Percentiles rank a stretch among this genome's conserved stretches.
These are phyloP conservation scores for Pyrenopolyporus hunteri DNA, from an alignment of 495 filamentous ascomycete species.

Conservation along the genomic window DNA sequence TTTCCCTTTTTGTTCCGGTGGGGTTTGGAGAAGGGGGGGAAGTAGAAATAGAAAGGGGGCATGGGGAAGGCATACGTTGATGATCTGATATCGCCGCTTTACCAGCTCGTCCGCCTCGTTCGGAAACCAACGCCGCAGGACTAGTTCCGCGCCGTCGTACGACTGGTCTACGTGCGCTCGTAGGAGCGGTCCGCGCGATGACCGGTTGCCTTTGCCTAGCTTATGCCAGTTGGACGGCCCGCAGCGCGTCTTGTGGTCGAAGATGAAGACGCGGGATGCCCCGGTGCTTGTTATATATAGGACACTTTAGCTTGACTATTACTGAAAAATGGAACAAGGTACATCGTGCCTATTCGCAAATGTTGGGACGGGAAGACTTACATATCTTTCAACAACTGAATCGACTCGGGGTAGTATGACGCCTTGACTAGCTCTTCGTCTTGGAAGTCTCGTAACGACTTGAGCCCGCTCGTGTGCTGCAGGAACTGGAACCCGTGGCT, in stretches of 20 bases:
- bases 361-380: slow-evolving; percentile 46
- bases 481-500: slow-evolving; percentile 49
- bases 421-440: slow-evolving; percentile 65
- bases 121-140: slow-evolving; percentile 64
- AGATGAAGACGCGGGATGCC: slow-evolving; percentile 67
- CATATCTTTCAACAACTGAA: slow-evolving; percentile 65
- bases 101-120: slow-evolving; percentile 62
- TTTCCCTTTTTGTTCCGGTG: background rate
- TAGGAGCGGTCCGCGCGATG: slow-evolving; percentile 65
- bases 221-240: slow-evolving; percentile 49
- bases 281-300: slow-evolving; percentile 59
- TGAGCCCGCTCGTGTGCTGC: slow-evolving; percentile 42
- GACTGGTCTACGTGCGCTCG: slow-evolving; percentile 76
- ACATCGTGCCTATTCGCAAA: slow-evolving; percentile 34
- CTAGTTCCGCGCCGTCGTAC: slow-evolving; percentile 61
- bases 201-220: slow-evolving; percentile 41
- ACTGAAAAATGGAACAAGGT: background rate
- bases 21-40: background rate
- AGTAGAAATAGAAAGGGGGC: background rate
- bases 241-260: slow-evolving; percentile 76
- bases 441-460: slow-evolving; percentile 59
- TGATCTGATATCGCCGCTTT: slow-evolving; percentile 69
- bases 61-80: slow-evolving; percentile 57
- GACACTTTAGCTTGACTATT: no score
- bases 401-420: slow-evolving; percentile 67